These are phyloP conservation scores for Schoenoplectus tabernaemontani DNA, from an alignment of 202 grass and related monocot species.

Conservation along the genomic window DNA sequence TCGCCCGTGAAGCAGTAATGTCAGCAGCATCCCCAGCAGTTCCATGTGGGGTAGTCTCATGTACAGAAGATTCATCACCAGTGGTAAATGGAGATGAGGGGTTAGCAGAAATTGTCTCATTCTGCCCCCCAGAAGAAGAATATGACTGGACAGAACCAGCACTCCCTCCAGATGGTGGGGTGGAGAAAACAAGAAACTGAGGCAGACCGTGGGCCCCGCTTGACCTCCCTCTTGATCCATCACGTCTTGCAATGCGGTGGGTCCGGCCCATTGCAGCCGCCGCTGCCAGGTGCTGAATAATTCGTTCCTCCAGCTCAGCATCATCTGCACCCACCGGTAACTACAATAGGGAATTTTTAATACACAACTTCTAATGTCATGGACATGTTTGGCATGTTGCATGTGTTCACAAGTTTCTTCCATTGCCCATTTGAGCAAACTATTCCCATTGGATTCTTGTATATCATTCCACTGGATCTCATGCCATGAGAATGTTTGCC, in stretches of 20 bases:
- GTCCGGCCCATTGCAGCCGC: conserved; percentile 66
- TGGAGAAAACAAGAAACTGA: conserved; percentile 52
- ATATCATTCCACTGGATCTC: no score
- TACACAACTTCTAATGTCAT: neutral
- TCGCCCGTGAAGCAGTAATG: conserved; percentile 8
- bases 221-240: conserved; percentile 36
- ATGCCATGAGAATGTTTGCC: no score
- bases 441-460: no score
- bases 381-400: no score
- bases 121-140: conserved; percentile 24
- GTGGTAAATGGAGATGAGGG: conserved; percentile 25
- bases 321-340: conserved; percentile 54
- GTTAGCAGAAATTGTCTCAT: conserved; percentile 23
- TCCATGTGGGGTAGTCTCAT: conserved; percentile 25
- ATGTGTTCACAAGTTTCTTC: no score
- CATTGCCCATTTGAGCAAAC: no score
- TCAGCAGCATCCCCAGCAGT: conserved; percentile 23
- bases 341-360: conserved; percentile 27
- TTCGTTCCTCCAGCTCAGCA: conserved; percentile 70
- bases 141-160: conserved; percentile 19
- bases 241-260: conserved; percentile 57
- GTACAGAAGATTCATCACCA: conserved; percentile 27
- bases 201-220: conserved; percentile 30
- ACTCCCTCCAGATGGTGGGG: conserved; percentile 27
- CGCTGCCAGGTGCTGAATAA: conserved; percentile 67